phyloP scores from a whole-genome alignment of 805 yeast genomes.

The Sungouiozyma ichnusensis region DNA sequence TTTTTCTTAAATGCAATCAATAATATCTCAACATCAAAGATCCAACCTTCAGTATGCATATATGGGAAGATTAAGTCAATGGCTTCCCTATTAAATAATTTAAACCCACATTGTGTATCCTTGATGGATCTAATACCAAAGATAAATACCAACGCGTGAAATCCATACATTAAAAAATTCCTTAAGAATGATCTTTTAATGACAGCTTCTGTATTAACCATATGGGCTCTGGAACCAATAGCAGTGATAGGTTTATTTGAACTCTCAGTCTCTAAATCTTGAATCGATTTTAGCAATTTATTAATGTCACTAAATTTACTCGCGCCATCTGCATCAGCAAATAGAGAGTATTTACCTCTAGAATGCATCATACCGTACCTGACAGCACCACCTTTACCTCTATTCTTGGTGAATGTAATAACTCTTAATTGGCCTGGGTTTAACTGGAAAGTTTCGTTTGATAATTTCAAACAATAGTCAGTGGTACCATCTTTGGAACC shows the following conservation, averaged over 20 bases:
- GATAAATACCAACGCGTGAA: slow-evolving; percentile 74
- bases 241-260: slow-evolving; percentile 46
- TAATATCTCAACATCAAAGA: slow-evolving; percentile 89
- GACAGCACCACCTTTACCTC: slow-evolving; percentile 97
- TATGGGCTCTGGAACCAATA: slow-evolving; percentile 91
- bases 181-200: slow-evolving; percentile 85
- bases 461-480: slow-evolving; percentile 55
- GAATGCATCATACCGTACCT: slow-evolving; percentile 78
- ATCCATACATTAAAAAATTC: slow-evolving; percentile 85
- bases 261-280: slow-evolving; percentile 18
- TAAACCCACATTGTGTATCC: slow-evolving; percentile 98
- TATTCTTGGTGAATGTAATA: slow-evolving; percentile 55
- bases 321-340: slow-evolving; percentile 98
- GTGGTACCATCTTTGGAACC: slow-evolving; percentile 80
- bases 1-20: slow-evolving; percentile 65
- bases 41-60: slow-evolving; percentile 97
- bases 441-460: slow-evolving; percentile 34
- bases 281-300: slow-evolving; percentile 38
- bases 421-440: slow-evolving; percentile 57
- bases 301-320: slow-evolving; percentile 63
- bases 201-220: slow-evolving; percentile 92
- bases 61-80: slow-evolving; percentile 62
- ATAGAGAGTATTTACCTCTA: slow-evolving; percentile 63
- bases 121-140: slow-evolving; percentile 81
- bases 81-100: slow-evolving; percentile 70